Conservation (phyloP, 805 yeast species). For the Kluyveromyces aestuarii region DNA sequence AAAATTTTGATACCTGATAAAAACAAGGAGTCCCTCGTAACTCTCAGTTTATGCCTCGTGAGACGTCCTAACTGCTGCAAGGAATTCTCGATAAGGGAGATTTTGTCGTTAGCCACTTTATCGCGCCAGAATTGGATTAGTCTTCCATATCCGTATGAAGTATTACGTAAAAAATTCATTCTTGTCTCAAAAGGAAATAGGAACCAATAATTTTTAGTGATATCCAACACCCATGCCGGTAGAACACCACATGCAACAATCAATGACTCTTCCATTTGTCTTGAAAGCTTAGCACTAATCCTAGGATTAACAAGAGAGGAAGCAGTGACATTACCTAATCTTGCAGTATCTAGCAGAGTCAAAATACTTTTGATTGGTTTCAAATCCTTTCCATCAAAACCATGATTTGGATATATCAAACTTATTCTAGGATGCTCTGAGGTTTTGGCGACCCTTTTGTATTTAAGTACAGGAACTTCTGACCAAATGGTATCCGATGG, state of each 20-base stretch:
- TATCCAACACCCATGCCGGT: constrained; percentile 74
- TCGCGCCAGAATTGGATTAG: constrained; percentile 70
- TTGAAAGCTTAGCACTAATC: constrained; percentile 72
- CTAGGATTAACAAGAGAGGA: constrained; percentile 64
- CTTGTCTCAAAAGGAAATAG: constrained; percentile 79
- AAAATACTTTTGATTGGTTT: constrained; percentile 30
- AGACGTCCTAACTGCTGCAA: constrained; percentile 58
- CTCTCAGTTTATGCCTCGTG: constrained; percentile 67
- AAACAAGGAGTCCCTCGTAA: constrained; percentile 60
- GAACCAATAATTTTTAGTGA: constrained; percentile 72
- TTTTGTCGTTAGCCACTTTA: constrained; percentile 31
- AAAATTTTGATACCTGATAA: constrained; percentile 74
- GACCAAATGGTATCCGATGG: constrained; percentile 51
- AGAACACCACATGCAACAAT: constrained; percentile 78
- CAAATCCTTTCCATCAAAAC: neutral
- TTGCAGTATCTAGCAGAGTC: constrained; percentile 39
- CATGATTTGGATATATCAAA: constrained; percentile 24
- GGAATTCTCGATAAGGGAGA: constrained; percentile 19
- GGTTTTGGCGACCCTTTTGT: constrained; percentile 30
- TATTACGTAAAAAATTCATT: constrained; percentile 66
- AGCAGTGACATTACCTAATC: constrained; percentile 30
- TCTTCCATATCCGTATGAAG: constrained; percentile 86
- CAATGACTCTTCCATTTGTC: constrained; percentile 85
- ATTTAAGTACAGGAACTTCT: constrained; percentile 43
- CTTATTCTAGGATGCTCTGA: constrained; percentile 14